phyloP scores from a whole-genome alignment of 345 rosid species.

The Salix caprea region DNA sequence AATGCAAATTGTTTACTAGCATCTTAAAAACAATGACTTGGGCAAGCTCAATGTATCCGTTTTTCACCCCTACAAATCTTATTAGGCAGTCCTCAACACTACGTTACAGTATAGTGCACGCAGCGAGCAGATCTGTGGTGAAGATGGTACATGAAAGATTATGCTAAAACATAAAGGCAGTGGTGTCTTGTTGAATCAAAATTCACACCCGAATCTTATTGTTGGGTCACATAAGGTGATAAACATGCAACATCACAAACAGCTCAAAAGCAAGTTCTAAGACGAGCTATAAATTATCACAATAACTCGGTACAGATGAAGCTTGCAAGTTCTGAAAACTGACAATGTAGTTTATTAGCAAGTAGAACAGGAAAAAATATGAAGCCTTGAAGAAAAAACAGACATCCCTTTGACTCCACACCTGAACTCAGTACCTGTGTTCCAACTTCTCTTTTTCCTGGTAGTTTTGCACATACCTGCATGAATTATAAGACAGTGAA shows the following conservation, averaged over 20 bases:
- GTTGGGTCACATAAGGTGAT: background rate
- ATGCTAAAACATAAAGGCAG: too few species aligned
- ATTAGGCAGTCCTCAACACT: background rate
- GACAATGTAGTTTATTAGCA: constrained; percentile 8
- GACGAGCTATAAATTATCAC: background rate
- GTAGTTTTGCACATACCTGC: constrained; percentile 18
- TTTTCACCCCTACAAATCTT: background rate
- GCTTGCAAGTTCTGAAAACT: background rate
- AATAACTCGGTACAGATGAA: background rate
- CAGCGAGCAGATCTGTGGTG: background rate
- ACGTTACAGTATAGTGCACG: background rate
- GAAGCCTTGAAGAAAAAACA: background rate
- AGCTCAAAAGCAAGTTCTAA: background rate
- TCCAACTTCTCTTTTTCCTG: constrained; percentile 22
- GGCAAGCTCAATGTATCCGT: background rate
- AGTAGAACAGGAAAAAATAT: background rate
- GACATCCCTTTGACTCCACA: background rate
- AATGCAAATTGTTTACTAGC: background rate
- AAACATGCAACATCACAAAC: background rate
- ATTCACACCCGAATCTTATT: background rate
- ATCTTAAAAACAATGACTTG: background rate
- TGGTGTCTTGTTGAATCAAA: too few species aligned
- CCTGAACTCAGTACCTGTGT: constrained; percentile 13
- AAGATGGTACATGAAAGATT: background rate
- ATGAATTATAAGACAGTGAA: background rate